Evolutionary conservation across 1,139 yeast species (phyloP).

Genomic region (Yueomyces sp.): DNA sequence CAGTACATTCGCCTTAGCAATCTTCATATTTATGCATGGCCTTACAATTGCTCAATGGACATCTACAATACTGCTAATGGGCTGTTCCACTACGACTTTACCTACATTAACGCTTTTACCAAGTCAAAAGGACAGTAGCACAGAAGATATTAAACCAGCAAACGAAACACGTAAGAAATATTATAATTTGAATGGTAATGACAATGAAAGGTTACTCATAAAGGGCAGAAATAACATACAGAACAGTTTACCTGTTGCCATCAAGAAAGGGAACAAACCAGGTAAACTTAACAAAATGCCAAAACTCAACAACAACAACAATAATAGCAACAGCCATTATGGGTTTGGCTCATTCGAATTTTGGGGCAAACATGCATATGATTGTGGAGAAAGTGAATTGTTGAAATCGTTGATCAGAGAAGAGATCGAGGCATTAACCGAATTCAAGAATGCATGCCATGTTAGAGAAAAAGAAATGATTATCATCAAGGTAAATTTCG

Average conservation of each 20-base stretch:
- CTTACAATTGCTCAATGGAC: conserved; percentile 24
- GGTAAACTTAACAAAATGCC: conserved; percentile 42
- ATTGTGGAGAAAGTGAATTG: conserved; percentile 10
- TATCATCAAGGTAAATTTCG: conserved; percentile 51
- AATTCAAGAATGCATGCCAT: conserved; percentile 36
- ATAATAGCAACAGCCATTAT: conserved; percentile 29
- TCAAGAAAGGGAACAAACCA: conserved; percentile 30
- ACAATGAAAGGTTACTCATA: too few species aligned
- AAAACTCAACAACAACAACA: conserved; percentile 36
- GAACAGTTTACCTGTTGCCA: conserved; percentile 10
- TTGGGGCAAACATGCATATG: not conserved
- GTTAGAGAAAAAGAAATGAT: conserved; percentile 34
- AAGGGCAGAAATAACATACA: conserved; percentile 3
- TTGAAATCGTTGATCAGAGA: conserved; percentile 30
- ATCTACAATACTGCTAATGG: conserved; percentile 21
- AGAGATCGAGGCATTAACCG: conserved; percentile 33
- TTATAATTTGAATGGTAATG: not conserved
- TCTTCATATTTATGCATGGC: conserved; percentile 21
- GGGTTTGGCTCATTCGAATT: not conserved
- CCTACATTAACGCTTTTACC: conserved; percentile 11
- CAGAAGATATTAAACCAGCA: conserved; percentile 1
- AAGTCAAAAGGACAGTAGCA: conserved; percentile 3
- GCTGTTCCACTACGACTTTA: conserved; percentile 20
- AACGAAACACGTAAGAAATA: conserved; percentile 1
- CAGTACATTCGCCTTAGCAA: conserved; percentile 19